Evolutionary conservation across 805 yeast species (phyloP).

Genomic region (Lipomyces oligophaga): DNA sequence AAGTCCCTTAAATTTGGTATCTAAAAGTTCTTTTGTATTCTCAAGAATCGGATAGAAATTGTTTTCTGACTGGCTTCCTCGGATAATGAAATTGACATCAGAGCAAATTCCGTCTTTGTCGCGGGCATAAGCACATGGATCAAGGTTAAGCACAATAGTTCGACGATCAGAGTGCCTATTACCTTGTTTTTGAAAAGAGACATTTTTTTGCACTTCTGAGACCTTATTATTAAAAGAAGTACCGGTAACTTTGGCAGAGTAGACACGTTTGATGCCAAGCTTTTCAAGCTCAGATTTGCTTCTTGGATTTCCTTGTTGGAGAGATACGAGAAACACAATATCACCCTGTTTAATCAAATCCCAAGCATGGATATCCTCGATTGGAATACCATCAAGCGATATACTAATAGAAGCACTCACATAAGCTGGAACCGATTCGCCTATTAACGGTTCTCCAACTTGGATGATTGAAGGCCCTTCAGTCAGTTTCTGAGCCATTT

Average conservation of each 20-base stretch:
- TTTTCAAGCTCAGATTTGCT: slow-evolving; percentile 17
- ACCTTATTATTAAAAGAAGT: slow-evolving; percentile 29
- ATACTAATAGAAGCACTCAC: slow-evolving; percentile 33
- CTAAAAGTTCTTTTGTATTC: slow-evolving; percentile 11
- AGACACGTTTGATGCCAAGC: slow-evolving; percentile 30
- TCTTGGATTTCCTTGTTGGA: slow-evolving; percentile 23
- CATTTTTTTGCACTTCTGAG: no score
- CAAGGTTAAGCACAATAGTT: slow-evolving; percentile 31
- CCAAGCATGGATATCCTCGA: slow-evolving; percentile 33
- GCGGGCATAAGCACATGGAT: slow-evolving; percentile 18
- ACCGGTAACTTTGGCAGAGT: slow-evolving; percentile 33
- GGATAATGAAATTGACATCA: slow-evolving; percentile 34
- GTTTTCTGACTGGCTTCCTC: slow-evolving; percentile 30
- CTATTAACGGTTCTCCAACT: slow-evolving; percentile 32
- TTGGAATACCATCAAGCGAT: slow-evolving; percentile 21
- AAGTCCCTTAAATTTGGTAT: slow-evolving; percentile 14
- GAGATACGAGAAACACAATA: slow-evolving; percentile 31
- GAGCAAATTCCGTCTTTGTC: slow-evolving; percentile 15
- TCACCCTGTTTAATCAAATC: slow-evolving; percentile 32
- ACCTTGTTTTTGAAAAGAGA: no score
- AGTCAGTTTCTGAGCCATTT: slow-evolving; percentile 28
- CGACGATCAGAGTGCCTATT: no score
- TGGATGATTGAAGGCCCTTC: slow-evolving; percentile 26
- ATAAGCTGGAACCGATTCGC: slow-evolving; percentile 29
- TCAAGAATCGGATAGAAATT: slow-evolving; percentile 31